Conservation (phyloP, 768 basidiomycete genomes). For the Kwoniella sp. region DNA sequence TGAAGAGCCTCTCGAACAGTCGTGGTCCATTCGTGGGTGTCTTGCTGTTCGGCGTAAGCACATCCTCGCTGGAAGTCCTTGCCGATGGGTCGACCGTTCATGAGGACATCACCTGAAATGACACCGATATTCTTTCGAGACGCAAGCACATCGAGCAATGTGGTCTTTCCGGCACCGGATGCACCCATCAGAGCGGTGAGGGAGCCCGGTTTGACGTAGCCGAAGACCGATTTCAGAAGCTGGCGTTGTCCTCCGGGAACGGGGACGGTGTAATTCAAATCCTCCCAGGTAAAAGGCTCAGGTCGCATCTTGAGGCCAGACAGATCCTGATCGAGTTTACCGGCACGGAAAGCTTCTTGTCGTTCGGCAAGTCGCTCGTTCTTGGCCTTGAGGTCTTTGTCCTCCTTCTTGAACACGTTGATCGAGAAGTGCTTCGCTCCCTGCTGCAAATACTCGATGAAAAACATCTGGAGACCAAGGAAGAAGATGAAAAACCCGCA, state of each 20-base stretch:
- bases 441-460: conserved; percentile 52
- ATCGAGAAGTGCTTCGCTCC: conserved; percentile 52
- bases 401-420: conserved; percentile 67
- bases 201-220: conserved; percentile 58
- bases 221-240: conserved; percentile 56
- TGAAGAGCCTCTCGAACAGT: conserved; percentile 80
- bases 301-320: conserved; percentile 55
- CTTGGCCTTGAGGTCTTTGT: conserved; percentile 59
- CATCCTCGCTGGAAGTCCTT: conserved; percentile 65
- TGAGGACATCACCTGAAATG: conserved; percentile 70
- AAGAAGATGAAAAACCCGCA: conserved; percentile 67
- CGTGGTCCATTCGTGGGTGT: conserved; percentile 67
- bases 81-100: conserved; percentile 66
- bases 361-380: conserved; percentile 59
- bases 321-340: conserved; percentile 59
- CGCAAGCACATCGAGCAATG: conserved; percentile 68
- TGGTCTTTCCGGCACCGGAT: conserved; percentile 59
- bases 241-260: conserved; percentile 55
- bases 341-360: conserved; percentile 60
- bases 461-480: conserved; percentile 68
- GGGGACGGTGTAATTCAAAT: conserved; percentile 62
- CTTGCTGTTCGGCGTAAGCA: conserved; percentile 79
- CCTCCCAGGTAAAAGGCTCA: conserved; percentile 76
- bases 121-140: conserved; percentile 67
- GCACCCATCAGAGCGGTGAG: conserved; percentile 60